Evolutionary conservation across 2,329 filamentous ascomycete genomes (phyloP).

Genomic region (Aspergillus sp.): DNA sequence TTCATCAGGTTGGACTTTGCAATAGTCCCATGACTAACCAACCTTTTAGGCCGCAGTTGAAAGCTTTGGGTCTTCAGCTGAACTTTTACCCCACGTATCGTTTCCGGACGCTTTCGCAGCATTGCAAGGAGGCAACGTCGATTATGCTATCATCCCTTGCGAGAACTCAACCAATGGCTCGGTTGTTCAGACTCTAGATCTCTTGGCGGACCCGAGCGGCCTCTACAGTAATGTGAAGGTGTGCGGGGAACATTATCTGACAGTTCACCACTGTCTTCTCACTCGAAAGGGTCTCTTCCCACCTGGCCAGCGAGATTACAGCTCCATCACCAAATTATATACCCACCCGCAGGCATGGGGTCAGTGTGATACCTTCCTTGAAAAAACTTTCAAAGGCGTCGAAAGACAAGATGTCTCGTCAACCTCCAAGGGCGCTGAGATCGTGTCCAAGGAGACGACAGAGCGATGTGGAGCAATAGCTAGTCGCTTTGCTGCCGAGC

Average conservation of each 20-base stretch:
- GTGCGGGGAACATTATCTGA: constrained; percentile 80
- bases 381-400: constrained; percentile 67
- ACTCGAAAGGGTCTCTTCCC: constrained; percentile 42
- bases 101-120: constrained; percentile 72
- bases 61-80: constrained; percentile 45
- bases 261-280: constrained; percentile 85
- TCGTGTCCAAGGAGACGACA: constrained; percentile 61
- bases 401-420: constrained; percentile 82
- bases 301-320: constrained; percentile 42
- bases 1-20: constrained; percentile 8
- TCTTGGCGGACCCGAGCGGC: constrained; percentile 73
- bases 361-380: constrained; percentile 79
- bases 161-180: constrained; percentile 96
- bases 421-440: constrained; percentile 80
- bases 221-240: constrained; percentile 71
- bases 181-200: constrained; percentile 86
- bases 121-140: constrained; percentile 66
- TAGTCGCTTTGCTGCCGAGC: constrained; percentile 69
- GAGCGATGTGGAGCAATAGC: constrained; percentile 75
- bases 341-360: constrained; percentile 95
- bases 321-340: constrained; percentile 73
- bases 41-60: constrained; percentile 55
- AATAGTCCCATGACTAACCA: constrained; percentile 20
- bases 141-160: constrained; percentile 84
- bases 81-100: constrained; percentile 38